Percentiles rank a stretch among this genome's conserved stretches.
Conservation (phyloP, 164 flowering plant species). For the Nymphaea colorata region DNA sequence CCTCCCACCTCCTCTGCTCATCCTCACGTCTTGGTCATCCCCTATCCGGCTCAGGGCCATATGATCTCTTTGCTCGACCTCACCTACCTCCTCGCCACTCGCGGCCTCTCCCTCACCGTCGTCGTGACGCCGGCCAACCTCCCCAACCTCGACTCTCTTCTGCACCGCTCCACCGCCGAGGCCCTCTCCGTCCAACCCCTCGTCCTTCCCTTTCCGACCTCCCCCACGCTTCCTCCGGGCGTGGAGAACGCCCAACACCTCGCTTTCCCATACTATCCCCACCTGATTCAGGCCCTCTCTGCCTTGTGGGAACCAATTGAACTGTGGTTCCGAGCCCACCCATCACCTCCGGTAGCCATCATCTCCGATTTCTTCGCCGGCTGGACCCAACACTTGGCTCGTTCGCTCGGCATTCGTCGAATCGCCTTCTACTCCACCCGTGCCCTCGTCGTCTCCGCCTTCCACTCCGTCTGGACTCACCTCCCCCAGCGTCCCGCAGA, state of each 20-base stretch:
- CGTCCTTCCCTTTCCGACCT: conserved; percentile 18
- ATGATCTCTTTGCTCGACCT: conserved; percentile 21
- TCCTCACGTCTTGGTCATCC: no score
- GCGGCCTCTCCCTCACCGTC: conserved; percentile 12
- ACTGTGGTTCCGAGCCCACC: conserved; percentile 21
- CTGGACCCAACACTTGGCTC: no score
- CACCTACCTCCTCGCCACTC: conserved; percentile 10
- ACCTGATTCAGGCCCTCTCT: conserved; percentile 5
- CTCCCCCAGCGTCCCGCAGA: conserved; percentile 16
- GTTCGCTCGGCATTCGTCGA: no score
- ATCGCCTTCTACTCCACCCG: no score
- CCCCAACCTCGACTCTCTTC: background rate
- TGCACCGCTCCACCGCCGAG: conserved; percentile 11
- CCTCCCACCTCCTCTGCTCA: no score
- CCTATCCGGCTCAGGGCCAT: conserved; percentile 15
- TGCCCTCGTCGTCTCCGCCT: conserved; percentile 8
- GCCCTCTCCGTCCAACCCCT: conserved; percentile 11
- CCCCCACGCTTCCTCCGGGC: conserved; percentile 18
- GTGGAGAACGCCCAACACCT: conserved; percentile 23
- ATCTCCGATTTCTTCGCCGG: no score
- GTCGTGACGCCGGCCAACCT: conserved; percentile 19
- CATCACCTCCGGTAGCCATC: conserved; percentile 20
- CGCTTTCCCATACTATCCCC: conserved; percentile 7
- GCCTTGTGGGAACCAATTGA: conserved; percentile 11
- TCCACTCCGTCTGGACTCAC: conserved; percentile 35